Percentiles rank a stretch among this genome's conserved stretches.
Evolutionary conservation across 352 stramenopile species (phyloP).

Genomic region (Pythium folliculosum): DNA sequence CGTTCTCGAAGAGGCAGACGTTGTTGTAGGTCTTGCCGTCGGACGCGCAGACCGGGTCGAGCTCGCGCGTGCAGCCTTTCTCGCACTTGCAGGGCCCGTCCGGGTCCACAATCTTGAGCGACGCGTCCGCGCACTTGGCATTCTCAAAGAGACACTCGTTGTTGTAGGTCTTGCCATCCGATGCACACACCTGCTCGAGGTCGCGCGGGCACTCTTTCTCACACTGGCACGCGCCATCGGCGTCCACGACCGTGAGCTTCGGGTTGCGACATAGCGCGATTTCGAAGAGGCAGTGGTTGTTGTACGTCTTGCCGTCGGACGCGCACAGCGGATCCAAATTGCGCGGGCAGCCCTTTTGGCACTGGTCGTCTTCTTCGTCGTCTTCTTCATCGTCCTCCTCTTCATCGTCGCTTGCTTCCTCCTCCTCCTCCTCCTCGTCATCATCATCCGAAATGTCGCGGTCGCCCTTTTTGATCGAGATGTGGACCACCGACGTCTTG

Average conservation of each 20-base stretch:
- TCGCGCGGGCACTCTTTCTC: constrained; percentile 19
- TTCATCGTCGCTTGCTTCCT: constrained; percentile 11
- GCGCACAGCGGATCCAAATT: constrained; percentile 25
- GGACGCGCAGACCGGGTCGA: constrained; percentile 15
- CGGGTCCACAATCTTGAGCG: constrained; percentile 14
- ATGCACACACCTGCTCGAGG: constrained; percentile 17
- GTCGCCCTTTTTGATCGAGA: constrained; percentile 14
- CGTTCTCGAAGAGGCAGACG: constrained; percentile 13
- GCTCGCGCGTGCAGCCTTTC: constrained; percentile 12
- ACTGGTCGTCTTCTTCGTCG: constrained; percentile 14
- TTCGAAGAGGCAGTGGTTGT: constrained; percentile 34
- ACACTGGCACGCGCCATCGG: constrained; percentile 18
- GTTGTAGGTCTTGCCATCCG: constrained; percentile 24
- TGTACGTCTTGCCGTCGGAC: constrained; percentile 32
- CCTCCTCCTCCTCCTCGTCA: constrained; percentile 16
- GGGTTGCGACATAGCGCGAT: constrained; percentile 19
- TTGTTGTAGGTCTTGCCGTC: constrained; percentile 24
- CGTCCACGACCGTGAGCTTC: constrained; percentile 19
- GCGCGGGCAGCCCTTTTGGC: constrained; percentile 22
- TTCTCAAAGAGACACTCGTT: constrained; percentile 23
- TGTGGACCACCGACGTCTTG: constrained; percentile 15
- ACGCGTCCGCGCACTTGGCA: constrained; percentile 19
- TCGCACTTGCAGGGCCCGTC: constrained; percentile 11
- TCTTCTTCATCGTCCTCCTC: constrained; percentile 2
- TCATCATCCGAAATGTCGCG: constrained; percentile 6